phyloP scores from a whole-genome alignment of 2,329 filamentous ascomycete species.

The Alternaria arbusti region DNA sequence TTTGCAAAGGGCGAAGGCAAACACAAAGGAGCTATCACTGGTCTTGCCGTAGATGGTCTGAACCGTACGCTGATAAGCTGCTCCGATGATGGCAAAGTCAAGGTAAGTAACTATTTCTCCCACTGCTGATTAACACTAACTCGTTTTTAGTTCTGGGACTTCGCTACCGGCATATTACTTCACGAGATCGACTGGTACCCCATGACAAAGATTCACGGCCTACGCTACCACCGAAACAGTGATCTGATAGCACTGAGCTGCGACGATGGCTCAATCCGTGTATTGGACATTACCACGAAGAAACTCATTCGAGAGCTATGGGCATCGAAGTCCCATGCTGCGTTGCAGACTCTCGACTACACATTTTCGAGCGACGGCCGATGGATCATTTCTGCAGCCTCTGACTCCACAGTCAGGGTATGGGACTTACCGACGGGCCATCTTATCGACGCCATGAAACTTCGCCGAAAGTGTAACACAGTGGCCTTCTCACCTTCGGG shows the following conservation, averaged over 20 bases:
- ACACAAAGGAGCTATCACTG: slow-evolving; percentile 83
- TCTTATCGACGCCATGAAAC: slow-evolving; percentile 87
- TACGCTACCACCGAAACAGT: slow-evolving; percentile 81
- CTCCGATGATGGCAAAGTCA: slow-evolving; percentile 87
- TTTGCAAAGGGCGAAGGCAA: slow-evolving; percentile 66
- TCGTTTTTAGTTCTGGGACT: slow-evolving; percentile 79
- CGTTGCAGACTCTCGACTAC: slow-evolving; percentile 49
- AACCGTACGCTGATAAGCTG: slow-evolving; percentile 88
- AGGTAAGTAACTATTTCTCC: slow-evolving; percentile 53
- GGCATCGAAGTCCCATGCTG: slow-evolving; percentile 60
- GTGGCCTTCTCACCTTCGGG: slow-evolving; percentile 88
- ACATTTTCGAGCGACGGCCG: slow-evolving; percentile 88
- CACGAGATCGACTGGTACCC: slow-evolving; percentile 85
- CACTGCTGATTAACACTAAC: slow-evolving; percentile 16
- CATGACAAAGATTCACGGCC: slow-evolving; percentile 75
- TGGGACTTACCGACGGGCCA: slow-evolving; percentile 98
- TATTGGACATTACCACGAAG: slow-evolving; percentile 89
- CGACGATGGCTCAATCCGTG: slow-evolving; percentile 83
- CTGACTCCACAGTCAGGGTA: slow-evolving; percentile 79
- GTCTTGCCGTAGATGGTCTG: slow-evolving; percentile 85
- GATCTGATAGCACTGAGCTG: slow-evolving; percentile 89
- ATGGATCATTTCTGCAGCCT: slow-evolving; percentile 89
- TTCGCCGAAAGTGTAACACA: slow-evolving; percentile 79
- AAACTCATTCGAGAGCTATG: slow-evolving; percentile 92
- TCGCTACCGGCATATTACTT: slow-evolving; percentile 78